These are phyloP conservation scores for Bonia amplexicaulis DNA, from an alignment of 176 grass and related monocot species.

Conservation along the genomic window DNA sequence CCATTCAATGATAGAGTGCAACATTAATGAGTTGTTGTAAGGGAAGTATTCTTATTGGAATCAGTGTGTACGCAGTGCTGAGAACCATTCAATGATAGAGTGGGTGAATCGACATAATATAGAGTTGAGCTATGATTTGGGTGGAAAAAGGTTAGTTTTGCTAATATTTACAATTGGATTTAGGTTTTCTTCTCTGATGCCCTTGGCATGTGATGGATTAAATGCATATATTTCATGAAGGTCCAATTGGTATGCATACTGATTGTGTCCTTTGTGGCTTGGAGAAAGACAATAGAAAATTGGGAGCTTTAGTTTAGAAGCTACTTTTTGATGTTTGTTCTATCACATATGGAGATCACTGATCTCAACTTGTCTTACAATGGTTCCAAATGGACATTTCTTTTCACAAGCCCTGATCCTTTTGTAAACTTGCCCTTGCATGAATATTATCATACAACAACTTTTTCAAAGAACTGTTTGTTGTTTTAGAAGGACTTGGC, in stretches of 20 bases:
- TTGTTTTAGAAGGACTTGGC: background rate
- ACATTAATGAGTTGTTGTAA: too few relatives aligned
- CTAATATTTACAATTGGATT: background rate
- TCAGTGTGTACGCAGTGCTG: background rate
- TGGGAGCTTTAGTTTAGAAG: background rate
- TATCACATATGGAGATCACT: background rate
- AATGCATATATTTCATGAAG: background rate
- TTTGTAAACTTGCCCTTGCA: background rate
- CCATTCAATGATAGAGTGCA: too few relatives aligned
- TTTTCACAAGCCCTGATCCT: background rate
- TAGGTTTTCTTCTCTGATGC: background rate
- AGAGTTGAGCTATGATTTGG: background rate
- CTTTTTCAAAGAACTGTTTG: constrained; percentile 1
- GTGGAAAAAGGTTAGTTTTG: background rate
- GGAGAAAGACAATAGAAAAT: background rate
- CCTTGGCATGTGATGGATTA: background rate
- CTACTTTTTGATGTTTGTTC: background rate
- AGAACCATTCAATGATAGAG: background rate
- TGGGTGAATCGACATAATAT: background rate
- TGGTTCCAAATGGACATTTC: background rate
- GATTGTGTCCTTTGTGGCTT: background rate
- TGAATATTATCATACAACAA: background rate
- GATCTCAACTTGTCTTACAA: background rate
- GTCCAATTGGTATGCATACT: background rate
- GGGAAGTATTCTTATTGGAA: background rate